Percentiles rank a stretch among this genome's conserved stretches.
phyloP scores from a whole-genome alignment of 192 early-diverging fungal genomes.

The Mortierella alpina region DNA sequence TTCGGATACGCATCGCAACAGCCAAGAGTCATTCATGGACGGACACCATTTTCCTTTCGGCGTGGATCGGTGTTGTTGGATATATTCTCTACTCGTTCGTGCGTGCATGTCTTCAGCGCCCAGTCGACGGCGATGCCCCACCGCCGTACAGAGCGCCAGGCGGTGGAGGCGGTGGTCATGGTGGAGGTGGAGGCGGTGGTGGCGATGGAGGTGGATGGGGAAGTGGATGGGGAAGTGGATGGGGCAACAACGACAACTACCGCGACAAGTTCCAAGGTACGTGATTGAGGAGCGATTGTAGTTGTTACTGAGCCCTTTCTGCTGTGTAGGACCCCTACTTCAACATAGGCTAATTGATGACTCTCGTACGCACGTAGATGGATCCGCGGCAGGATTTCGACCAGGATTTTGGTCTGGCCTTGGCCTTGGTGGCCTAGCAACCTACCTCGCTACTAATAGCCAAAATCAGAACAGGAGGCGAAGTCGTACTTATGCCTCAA shows the following conservation, averaged over 20 bases:
- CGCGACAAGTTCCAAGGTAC: constrained; percentile 20
- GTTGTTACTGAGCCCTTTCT: background rate
- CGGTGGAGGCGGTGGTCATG: constrained; percentile 1
- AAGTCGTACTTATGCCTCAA: too few relatives aligned
- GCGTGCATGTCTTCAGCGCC: constrained; percentile 12
- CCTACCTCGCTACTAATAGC: constrained; percentile 30
- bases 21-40: constrained; percentile 24
- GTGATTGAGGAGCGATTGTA: background rate
- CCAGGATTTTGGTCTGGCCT: constrained; percentile 56
- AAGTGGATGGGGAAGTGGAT: constrained; percentile 24
- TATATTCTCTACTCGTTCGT: constrained; percentile 32
- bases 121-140: constrained; percentile 18
- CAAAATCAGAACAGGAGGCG: background rate
- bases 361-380: background rate
- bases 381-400: constrained; percentile 24
- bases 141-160: constrained; percentile 41
- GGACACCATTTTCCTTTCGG: constrained; percentile 15
- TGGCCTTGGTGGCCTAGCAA: constrained; percentile 37
- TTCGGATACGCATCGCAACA: background rate
- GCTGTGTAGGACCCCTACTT: too few relatives aligned
- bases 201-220: constrained; percentile 16
- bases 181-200: constrained; percentile 16
- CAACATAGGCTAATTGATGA: background rate
- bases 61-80: constrained; percentile 28
- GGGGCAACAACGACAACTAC: constrained; percentile 13